Conservation (phyloP, 2,329 filamentous ascomycete species). For the Trichoderma breve region DNA sequence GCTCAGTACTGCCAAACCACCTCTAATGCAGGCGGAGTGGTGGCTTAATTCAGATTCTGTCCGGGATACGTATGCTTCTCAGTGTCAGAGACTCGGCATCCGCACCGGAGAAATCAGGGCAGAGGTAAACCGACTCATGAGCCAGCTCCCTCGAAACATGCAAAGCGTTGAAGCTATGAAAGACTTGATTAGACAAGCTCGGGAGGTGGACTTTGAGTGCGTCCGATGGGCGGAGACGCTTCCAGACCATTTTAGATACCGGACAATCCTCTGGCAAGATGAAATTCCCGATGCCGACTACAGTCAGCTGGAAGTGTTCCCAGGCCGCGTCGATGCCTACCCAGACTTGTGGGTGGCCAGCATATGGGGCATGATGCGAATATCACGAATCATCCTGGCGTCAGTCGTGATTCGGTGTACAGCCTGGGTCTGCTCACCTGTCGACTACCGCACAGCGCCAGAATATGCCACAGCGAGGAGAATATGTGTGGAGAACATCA, state of each 20-base stretch:
- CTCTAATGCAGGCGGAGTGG: slow-evolving; percentile 56
- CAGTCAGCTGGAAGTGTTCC: slow-evolving; percentile 54
- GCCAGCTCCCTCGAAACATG: slow-evolving; percentile 43
- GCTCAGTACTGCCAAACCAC: slow-evolving; percentile 51
- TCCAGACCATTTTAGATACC: slow-evolving; percentile 50
- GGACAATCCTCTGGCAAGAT: slow-evolving; percentile 57
- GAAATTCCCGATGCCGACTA: slow-evolving; percentile 53
- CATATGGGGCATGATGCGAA: slow-evolving; percentile 55
- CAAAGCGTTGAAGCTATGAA: slow-evolving; percentile 52
- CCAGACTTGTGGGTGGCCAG: slow-evolving; percentile 58
- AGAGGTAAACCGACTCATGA: slow-evolving; percentile 52
- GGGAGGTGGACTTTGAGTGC: slow-evolving; percentile 52
- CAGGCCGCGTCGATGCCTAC: slow-evolving; percentile 60
- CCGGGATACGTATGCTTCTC: slow-evolving; percentile 47
- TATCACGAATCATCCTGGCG: slow-evolving; percentile 53
- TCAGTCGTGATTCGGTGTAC: slow-evolving; percentile 57
- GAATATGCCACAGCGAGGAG: slow-evolving; percentile 57
- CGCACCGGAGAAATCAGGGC: slow-evolving; percentile 55
- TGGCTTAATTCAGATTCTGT: slow-evolving; percentile 53
- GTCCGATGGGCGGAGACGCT: slow-evolving; percentile 50
- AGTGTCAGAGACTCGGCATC: slow-evolving; percentile 53
- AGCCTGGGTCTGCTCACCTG: slow-evolving; percentile 59
- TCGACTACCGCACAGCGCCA: slow-evolving; percentile 61
- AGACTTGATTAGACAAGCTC: slow-evolving; percentile 50
- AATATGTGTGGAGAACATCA: slow-evolving; percentile 52